Percentiles rank a stretch among this genome's conserved stretches.
Evolutionary conservation across 768 basidiomycete species (phyloP).

Genomic region (Suillus bovinus): DNA sequence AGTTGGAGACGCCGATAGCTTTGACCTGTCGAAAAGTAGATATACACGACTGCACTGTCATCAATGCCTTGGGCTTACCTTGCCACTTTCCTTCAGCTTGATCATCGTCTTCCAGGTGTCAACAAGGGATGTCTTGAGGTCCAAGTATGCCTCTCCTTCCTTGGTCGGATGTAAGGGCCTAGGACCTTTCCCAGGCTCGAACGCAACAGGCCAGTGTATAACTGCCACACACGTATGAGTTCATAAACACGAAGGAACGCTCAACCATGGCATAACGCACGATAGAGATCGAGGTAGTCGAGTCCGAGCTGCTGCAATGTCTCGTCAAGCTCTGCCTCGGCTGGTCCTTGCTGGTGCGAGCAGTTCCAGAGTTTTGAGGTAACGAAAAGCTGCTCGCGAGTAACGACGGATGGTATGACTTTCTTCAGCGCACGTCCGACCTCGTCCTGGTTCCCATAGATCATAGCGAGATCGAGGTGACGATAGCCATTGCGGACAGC

Average conservation of each 20-base stretch:
- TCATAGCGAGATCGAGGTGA: conserved; percentile 82
- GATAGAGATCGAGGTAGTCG: conserved; percentile 81
- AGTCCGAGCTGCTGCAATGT: conserved; percentile 72
- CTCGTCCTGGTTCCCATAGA: conserved; percentile 80
- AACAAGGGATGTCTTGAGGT: conserved; percentile 56
- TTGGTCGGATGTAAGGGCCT: conserved; percentile 53
- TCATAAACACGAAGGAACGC: neutral
- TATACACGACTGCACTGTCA: neutral
- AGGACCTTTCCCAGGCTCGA: conserved; percentile 56
- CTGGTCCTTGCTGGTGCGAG: conserved; percentile 62
- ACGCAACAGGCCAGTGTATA: conserved; percentile 80
- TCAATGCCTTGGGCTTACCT: conserved; percentile 40
- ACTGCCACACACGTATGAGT: conserved; percentile 39
- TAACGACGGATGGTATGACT: conserved; percentile 73
- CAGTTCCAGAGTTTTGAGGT: conserved; percentile 86
- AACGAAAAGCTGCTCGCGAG: conserved; percentile 79
- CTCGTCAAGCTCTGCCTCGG: conserved; percentile 75
- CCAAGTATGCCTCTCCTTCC: conserved; percentile 51
- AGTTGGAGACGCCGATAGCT: conserved; percentile 83
- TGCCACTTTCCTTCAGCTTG: conserved; percentile 62
- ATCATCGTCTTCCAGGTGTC: conserved; percentile 87
- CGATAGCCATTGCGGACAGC: conserved; percentile 78
- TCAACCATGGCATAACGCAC: conserved; percentile 43
- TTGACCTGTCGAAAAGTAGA: conserved; percentile 44
- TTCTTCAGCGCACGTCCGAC: conserved; percentile 75